phyloP scores from a whole-genome alignment of 1,284 basidiomycete species.

The Salmacisia buchloeana region DNA sequence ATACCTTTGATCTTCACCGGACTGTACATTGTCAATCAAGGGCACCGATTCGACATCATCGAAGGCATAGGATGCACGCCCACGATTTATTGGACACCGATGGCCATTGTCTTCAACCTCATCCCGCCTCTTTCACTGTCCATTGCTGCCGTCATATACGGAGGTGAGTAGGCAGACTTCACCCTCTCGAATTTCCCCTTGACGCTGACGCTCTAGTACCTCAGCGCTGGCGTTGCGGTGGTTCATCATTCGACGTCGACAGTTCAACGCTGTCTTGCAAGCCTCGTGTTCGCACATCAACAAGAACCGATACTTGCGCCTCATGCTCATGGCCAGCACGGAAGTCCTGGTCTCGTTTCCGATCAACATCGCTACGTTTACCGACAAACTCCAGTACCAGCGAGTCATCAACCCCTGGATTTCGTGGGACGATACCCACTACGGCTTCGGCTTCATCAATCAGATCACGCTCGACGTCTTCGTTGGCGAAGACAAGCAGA shows the following conservation, averaged over 20 bases:
- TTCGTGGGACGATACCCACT: neutral
- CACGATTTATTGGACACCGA: neutral
- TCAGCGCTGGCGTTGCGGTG: neutral
- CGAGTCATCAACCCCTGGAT: neutral
- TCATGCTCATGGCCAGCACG: neutral
- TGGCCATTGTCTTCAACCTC: neutral
- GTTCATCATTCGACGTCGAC: neutral
- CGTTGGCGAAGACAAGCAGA: too few species aligned
- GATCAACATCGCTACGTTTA: neutral
- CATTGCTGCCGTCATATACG: neutral
- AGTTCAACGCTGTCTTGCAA: neutral
- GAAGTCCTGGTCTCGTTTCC: neutral
- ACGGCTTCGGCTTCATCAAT: neutral
- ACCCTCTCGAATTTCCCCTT: neutral
- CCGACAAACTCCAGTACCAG: neutral
- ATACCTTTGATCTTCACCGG: neutral
- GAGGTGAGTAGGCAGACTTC: neutral
- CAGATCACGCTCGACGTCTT: too few species aligned
- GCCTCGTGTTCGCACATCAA: neutral
- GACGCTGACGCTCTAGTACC: neutral
- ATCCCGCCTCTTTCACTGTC: neutral
- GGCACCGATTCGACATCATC: neutral
- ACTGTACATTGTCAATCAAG: slow-evolving; percentile 31
- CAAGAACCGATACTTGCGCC: neutral
- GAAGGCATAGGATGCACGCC: neutral